Evolutionary conservation across 768 basidiomycete genomes (phyloP), one percentile per base, ranked within the genome.

Genomic region (Psilocybe sp.): DNA sequence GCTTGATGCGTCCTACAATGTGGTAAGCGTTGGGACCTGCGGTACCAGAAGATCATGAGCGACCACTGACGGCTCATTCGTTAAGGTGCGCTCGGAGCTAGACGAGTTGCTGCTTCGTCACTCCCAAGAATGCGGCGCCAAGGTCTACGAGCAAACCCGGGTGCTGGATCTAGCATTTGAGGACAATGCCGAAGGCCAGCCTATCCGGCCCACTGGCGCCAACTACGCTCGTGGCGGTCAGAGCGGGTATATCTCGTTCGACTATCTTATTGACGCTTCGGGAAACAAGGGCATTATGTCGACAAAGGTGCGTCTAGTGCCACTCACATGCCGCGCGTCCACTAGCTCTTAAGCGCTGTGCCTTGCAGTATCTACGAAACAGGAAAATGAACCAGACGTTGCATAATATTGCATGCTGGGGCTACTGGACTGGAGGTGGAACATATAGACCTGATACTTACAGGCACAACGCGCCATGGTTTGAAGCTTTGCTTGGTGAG

Each of bases 281-380:
- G 71, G 71, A 2, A 59, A 67, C 10, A 58, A 57, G 18, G 70
- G 71, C 6, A 52, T 74, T 16, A 66, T 74, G 64, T 65, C 69
- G 5, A 71, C 66, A 1, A 70, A 69, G 46, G 62, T 60, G 19
- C 14, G 16, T 51, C 15, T n/a, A 36, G 38, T 14, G n/a, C n/a
- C 12, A 16, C 14, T 34, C 11, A n/a, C 8, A 12, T 11, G 23
- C 16, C 13, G 9, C 13, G 35, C 9, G 23, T 28, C 23, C 7
- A 31, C 33, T 34, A 13, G n/a, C 23, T 4, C 2, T n/a, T 33
- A 8, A 50, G 35, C 10, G 9, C 36, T n/a, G 32, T 19, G n/a
- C 12, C 15, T 28, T 59, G 9, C 12, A 39, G 58, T 63, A 64
- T 52, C 62, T 71, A 12, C 59, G 61, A 33, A 69, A 73, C 47